Evolutionary conservation across 176 grass and related monocot species (phyloP).

Genomic region (Oryza coarctata): DNA sequence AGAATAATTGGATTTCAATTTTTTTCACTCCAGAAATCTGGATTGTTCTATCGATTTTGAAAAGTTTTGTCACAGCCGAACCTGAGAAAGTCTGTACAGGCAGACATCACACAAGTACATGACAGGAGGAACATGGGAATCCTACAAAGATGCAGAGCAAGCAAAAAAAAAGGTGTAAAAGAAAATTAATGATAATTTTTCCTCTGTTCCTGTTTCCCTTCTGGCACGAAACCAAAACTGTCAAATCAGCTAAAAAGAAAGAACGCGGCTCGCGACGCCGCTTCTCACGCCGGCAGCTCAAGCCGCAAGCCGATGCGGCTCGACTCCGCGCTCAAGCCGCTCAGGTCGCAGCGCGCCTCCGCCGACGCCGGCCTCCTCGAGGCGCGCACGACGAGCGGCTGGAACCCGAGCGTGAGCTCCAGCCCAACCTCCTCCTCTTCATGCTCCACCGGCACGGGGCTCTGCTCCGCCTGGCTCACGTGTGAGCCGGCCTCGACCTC

Average conservation of each 20-base stretch:
- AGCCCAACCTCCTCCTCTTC: conserved; percentile 30
- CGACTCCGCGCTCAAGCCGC: conserved; percentile 1
- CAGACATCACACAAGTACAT: conserved; percentile 7
- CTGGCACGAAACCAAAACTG: conserved; percentile 31
- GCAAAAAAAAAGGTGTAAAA: neutral
- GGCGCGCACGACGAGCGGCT: neutral
- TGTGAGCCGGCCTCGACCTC: conserved; percentile 46
- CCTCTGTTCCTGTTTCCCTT: neutral
- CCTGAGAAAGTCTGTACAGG: conserved; percentile 9
- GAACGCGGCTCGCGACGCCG: no score
- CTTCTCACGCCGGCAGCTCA: conserved; percentile 26
- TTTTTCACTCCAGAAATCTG: neutral
- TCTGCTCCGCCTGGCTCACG: conserved; percentile 62
- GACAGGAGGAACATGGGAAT: neutral
- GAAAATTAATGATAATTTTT: neutral
- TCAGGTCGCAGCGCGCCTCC: neutral
- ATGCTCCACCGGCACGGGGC: neutral
- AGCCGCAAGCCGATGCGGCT: conserved; percentile 28
- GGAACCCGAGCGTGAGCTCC: conserved; percentile 55
- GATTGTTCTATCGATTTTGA: conserved; percentile 11
- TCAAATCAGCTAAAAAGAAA: neutral
- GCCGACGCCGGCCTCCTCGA: neutral
- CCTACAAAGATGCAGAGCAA: neutral
- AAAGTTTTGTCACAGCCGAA: neutral
- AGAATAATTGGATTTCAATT: neutral